Evolutionary conservation across 371 early-diverging fungal species (phyloP).

Genomic region (Paraphysoderma sedebokerense): DNA sequence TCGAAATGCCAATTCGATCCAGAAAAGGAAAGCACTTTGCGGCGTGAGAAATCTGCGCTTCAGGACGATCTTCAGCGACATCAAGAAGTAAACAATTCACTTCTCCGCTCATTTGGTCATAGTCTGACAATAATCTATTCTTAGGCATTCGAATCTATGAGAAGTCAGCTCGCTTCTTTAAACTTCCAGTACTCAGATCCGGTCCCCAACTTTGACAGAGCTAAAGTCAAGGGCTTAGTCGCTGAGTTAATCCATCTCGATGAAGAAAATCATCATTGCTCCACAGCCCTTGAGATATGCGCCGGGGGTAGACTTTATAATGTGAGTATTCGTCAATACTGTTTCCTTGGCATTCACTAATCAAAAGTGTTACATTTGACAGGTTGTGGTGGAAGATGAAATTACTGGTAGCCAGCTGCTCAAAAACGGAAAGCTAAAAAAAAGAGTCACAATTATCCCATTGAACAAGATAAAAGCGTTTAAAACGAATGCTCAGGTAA

Average conservation of each 20-base stretch:
- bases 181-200: constrained; percentile 23
- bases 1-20: no score
- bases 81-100: no score
- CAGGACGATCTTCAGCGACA: no score
- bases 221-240: constrained; percentile 77
- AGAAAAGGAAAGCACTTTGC: no score
- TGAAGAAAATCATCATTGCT: constrained; percentile 32
- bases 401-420: constrained; percentile 67
- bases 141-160: no score
- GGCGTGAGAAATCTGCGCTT: no score
- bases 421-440: constrained; percentile 53
- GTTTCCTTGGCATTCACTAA: not conserved
- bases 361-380: not conserved
- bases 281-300: constrained; percentile 78
- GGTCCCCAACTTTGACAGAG: constrained; percentile 50
- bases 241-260: constrained; percentile 67
- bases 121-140: no score
- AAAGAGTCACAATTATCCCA: constrained; percentile 92
- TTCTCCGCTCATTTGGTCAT: no score
- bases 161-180: constrained; percentile 11
- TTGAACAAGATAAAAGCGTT: constrained; percentile 80
- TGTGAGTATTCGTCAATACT: constrained; percentile 19
- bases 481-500: constrained; percentile 40
- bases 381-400: constrained; percentile 90
- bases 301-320: constrained; percentile 87